Evolutionary conservation across 352 stramenopile species (phyloP), one percentile per base, ranked within the genome.

Genomic region (Phytophthora cajani): DNA sequence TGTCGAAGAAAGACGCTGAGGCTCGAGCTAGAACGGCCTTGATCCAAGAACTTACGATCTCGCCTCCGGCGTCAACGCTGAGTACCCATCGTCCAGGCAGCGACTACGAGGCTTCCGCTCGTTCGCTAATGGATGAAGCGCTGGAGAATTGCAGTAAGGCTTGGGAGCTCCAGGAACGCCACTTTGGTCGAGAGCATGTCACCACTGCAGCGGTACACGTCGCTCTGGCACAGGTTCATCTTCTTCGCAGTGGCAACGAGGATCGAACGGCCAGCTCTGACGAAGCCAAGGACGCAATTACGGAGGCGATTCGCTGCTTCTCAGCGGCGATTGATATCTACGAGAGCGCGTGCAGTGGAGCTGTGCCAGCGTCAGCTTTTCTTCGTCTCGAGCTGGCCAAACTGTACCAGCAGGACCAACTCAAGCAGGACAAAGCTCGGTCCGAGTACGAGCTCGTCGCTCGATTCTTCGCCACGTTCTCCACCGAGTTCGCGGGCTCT

Each of bases 61-160:
- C 75, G 4, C 67, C 79, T 36, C 65, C 56, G 7, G 42, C 65
- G 11, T 61, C 55, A 19, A 64, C 47, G 9, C 46, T 70, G 10
- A 66, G 33, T 53, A 44, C 16, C 12, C 68, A 61, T 55, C 49
- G 42, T 19, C 33, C 61, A 9, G 51, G 46, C 4, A 50, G 51
- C 17, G 55, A 74, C 33, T 49, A 65, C 25, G 71, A 77, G 53
- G 50, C 36, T 8, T 54, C 50, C 12, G 77, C 81, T 40, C 49
- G 75, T 10, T 61, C 74, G 3, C 55, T 81, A 44, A 78, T 89
- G 42, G 84, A 93, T 1, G 86, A 91, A 10, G 86, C 84, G 0
- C 56, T 90, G n/a, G 86, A 93, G 62, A 79, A 75, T 44, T 92
- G 82, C 61, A 82, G 69, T 33, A 90, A 89, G 52, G 82, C 84